phyloP scores from a whole-genome alignment of 2,329 filamentous ascomycete species.

The Diaporthe eres region DNA sequence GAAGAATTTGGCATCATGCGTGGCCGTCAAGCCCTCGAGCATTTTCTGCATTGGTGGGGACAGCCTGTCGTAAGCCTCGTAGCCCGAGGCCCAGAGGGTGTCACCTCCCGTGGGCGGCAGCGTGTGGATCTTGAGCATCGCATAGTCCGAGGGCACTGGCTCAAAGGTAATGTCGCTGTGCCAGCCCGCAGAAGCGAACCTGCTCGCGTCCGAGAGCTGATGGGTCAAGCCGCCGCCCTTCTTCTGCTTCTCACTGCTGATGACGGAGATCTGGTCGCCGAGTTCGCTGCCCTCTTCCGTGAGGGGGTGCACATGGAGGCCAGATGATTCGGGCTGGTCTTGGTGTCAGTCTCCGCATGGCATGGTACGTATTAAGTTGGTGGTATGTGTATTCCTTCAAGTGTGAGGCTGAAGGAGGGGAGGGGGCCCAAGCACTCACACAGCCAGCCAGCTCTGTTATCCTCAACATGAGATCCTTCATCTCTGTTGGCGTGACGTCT shows the following conservation, averaged over 20 bases:
- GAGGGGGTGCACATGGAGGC: conserved; percentile 68
- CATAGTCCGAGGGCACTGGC: conserved; percentile 60
- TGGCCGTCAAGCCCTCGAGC: conserved; percentile 64
- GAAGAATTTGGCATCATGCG: conserved; percentile 64
- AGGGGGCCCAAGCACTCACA: conserved; percentile 43
- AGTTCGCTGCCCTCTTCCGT: conserved; percentile 66
- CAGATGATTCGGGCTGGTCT: conserved; percentile 59
- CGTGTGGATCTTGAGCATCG: conserved; percentile 61
- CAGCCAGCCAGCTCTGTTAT: conserved; percentile 60
- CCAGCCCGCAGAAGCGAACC: conserved; percentile 56
- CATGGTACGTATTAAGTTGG: neutral
- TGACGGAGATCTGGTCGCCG: conserved; percentile 69
- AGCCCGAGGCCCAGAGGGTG: conserved; percentile 64
- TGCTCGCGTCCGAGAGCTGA: conserved; percentile 63
- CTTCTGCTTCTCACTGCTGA: conserved; percentile 69
- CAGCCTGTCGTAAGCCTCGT: conserved; percentile 69
- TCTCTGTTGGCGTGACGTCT: conserved; percentile 59
- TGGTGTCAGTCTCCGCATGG: conserved; percentile 7
- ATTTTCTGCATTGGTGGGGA: conserved; percentile 63
- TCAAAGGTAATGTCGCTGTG: conserved; percentile 59
- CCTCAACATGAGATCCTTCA: conserved; percentile 61
- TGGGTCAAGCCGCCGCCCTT: conserved; percentile 67
- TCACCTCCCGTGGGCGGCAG: conserved; percentile 61
- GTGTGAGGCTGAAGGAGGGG: no score
- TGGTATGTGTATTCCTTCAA: neutral